A percentile compares a stretch with the other conserved stretches of the same genome.
Evolutionary conservation across 176 grass and related monocot species (phyloP).

Genomic region (Calamus simplicifolius): DNA sequence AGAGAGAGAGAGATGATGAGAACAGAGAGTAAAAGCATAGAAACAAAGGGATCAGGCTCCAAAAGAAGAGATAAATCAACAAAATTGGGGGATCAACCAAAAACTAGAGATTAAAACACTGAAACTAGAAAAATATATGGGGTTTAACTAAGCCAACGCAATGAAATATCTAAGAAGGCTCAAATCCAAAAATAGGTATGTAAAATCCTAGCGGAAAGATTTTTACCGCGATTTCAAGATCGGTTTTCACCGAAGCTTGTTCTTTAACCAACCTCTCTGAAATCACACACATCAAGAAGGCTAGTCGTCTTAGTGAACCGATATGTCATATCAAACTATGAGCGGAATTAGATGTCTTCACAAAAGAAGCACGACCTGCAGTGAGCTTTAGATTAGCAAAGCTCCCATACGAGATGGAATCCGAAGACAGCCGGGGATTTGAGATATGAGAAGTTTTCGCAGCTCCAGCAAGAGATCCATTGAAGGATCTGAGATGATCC

Average conservation of each 20-base stretch:
- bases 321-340: not conserved
- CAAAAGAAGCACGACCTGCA: constrained; percentile 42
- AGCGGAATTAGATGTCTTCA: not conserved
- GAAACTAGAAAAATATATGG: too few relatives aligned
- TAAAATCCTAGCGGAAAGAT: not conserved
- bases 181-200: too few relatives aligned
- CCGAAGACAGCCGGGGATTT: constrained; percentile 47
- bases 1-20: too few relatives aligned
- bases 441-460: constrained; percentile 17
- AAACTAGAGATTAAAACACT: too few relatives aligned
- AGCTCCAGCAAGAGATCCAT: constrained; percentile 37
- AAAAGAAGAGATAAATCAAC: too few relatives aligned
- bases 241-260: constrained; percentile 84
- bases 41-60: too few relatives aligned
- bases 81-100: too few relatives aligned
- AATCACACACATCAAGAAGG: constrained; percentile 20
- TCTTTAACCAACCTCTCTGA: constrained; percentile 89
- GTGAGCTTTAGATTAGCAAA: constrained; percentile 89
- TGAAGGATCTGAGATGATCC: constrained; percentile 59
- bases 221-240: constrained; percentile 86
- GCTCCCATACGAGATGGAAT: constrained; percentile 69
- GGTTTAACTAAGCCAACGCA: too few relatives aligned
- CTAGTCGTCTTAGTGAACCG: constrained; percentile 24
- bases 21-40: too few relatives aligned
- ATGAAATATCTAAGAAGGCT: too few relatives aligned